phyloP scores from a whole-genome alignment of 2,329 filamentous ascomycete genomes.

The Sporothrix globosa region DNA sequence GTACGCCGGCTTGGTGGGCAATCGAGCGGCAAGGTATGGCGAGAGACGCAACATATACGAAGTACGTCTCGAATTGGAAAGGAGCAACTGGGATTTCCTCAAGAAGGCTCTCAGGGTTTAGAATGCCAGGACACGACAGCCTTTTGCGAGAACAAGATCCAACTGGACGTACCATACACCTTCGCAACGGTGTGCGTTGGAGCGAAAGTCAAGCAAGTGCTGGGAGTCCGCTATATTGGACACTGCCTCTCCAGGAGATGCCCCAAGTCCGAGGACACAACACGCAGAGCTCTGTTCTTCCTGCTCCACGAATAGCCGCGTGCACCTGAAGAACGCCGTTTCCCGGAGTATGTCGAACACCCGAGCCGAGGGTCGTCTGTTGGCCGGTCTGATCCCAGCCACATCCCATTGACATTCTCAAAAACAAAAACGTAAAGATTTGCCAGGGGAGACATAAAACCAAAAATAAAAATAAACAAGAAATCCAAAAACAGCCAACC shows the following conservation, averaged over 20 bases:
- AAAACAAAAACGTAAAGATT: slow-evolving; percentile 1
- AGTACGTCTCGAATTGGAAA: neutral
- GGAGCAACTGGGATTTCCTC: too few relatives aligned
- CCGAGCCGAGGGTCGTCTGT: slow-evolving; percentile 14
- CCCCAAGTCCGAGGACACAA: too few relatives aligned
- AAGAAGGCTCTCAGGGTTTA: too few relatives aligned
- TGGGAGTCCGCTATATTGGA: neutral
- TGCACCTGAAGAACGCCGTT: neutral
- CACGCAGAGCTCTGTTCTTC: too few relatives aligned
- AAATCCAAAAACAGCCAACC: slow-evolving; percentile 16
- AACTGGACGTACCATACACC: too few relatives aligned
- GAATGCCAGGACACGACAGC: too few relatives aligned
- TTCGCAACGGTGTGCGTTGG: too few relatives aligned
- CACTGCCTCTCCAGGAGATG: neutral
- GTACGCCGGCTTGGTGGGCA: neutral
- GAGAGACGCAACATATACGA: neutral
- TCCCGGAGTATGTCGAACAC: slow-evolving; percentile 1
- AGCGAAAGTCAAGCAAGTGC: neutral
- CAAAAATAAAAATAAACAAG: neutral
- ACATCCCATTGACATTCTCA: neutral
- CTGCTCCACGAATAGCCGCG: too few relatives aligned
- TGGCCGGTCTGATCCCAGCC: neutral
- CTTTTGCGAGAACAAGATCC: too few relatives aligned
- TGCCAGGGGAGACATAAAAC: neutral
- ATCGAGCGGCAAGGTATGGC: neutral